These are phyloP conservation scores for Fusarium dimerum DNA, from an alignment of 2,329 filamentous ascomycete species.

Conservation along the genomic window DNA sequence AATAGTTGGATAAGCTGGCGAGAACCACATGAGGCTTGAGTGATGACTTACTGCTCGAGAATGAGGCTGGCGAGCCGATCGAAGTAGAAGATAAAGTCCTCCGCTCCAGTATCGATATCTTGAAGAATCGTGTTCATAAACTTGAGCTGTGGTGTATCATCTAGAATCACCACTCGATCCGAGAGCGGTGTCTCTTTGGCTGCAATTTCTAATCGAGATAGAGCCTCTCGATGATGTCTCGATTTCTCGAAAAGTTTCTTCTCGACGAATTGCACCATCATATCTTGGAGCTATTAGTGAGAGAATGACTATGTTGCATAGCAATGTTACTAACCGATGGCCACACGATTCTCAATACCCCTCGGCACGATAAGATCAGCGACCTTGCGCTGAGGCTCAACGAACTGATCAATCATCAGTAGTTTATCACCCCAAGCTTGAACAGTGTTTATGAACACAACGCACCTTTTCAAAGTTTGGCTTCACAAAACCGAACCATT, in stretches of 20 bases:
- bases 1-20: conserved; percentile 3
- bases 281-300: conserved; percentile 52
- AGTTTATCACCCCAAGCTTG: not conserved
- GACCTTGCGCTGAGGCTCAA: conserved; percentile 86
- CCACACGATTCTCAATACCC: conserved; percentile 91
- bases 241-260: conserved; percentile 87
- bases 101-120: conserved; percentile 73
- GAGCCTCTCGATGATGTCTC: conserved; percentile 74
- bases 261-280: conserved; percentile 93
- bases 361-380: conserved; percentile 95
- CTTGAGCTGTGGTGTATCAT: conserved; percentile 75
- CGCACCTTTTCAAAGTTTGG: conserved; percentile 83
- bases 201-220: conserved; percentile 73
- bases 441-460: not conserved
- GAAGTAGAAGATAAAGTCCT: conserved; percentile 98
- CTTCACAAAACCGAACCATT: conserved; percentile 96
- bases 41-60: conserved; percentile 65
- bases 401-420: conserved; percentile 56
- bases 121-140: conserved; percentile 92
- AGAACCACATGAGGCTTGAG: too few species aligned
- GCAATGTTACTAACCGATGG: conserved; percentile 63
- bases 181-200: conserved; percentile 73
- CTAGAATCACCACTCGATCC: conserved; percentile 70
- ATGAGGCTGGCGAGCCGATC: conserved; percentile 84
- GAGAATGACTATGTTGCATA: not conserved